Evolutionary conservation across 768 basidiomycete genomes (phyloP).

Genomic region (Porphyrellus cyaneotinctus): DNA sequence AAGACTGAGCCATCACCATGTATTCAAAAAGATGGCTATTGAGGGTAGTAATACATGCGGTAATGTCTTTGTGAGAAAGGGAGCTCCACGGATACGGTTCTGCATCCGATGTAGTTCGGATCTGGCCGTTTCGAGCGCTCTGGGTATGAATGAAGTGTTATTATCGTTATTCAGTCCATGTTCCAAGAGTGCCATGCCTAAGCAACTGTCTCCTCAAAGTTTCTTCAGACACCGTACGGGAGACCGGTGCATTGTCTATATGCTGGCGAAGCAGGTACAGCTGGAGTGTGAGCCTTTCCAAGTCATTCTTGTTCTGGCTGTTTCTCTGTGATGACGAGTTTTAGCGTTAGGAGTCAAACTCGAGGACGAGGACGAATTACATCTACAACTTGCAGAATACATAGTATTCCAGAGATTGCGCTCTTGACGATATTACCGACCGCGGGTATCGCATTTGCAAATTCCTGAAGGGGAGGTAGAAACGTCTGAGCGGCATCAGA

Average conservation of each 20-base stretch:
- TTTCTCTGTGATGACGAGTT: not conserved
- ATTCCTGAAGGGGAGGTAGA: not conserved
- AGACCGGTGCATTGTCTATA: not conserved
- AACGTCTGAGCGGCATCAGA: constrained; percentile 1
- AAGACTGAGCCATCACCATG: constrained; percentile 5
- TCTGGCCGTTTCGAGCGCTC: not conserved
- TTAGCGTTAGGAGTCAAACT: not conserved
- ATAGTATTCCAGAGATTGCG: not conserved
- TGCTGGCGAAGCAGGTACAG: not conserved
- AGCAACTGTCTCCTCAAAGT: not conserved
- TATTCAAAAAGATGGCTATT: not conserved
- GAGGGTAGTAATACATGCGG: not conserved
- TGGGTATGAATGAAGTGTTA: not conserved
- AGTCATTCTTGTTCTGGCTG: constrained; percentile 6
- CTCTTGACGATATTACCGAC: constrained; percentile 1
- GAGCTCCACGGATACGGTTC: not conserved
- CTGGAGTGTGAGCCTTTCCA: not conserved
- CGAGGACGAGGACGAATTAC: not conserved
- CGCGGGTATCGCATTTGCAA: not conserved
- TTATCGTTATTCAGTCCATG: not conserved
- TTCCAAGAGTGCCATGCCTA: not conserved
- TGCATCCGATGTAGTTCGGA: not conserved
- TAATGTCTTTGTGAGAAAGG: constrained; percentile 2
- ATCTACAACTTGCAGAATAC: constrained; percentile 1
- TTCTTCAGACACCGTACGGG: not conserved